A percentile compares a stretch with the other conserved stretches of the same genome.
Evolutionary conservation across 108 stramenopile species (phyloP).

Genomic region (Nitzschia palea): DNA sequence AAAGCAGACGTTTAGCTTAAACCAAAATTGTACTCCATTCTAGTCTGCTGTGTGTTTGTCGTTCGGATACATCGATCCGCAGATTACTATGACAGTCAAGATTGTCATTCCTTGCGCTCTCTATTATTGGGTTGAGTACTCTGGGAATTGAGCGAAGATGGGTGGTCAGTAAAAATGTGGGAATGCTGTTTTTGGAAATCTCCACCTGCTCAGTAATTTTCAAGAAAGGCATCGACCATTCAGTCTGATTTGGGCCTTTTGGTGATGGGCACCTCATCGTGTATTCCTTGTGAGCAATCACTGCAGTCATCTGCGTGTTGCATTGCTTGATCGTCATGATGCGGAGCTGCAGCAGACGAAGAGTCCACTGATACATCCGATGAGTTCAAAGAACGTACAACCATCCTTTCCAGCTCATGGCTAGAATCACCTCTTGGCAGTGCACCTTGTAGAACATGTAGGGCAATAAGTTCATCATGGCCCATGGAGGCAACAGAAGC

Average conservation of each 20-base stretch:
- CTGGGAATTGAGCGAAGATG: constrained; percentile 1
- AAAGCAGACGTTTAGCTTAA: too few species aligned
- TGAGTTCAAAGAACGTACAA: background rate
- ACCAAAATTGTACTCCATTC: too few species aligned
- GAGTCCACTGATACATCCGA: background rate
- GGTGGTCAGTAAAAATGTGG: constrained; percentile 5
- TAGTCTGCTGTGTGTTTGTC: too few species aligned
- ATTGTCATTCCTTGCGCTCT: too few species aligned
- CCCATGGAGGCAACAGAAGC: constrained; percentile 23
- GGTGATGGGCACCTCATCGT: background rate
- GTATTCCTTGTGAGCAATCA: background rate
- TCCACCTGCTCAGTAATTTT: background rate
- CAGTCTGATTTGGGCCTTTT: background rate
- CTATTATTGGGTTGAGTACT: too few species aligned
- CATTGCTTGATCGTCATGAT: background rate
- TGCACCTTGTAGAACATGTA: constrained; percentile 44
- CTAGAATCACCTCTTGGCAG: constrained; percentile 31
- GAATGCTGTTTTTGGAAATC: background rate
- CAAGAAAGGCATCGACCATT: background rate
- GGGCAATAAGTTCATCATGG: constrained; percentile 58
- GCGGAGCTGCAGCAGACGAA: background rate
- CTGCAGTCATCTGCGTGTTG: background rate
- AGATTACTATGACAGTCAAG: too few species aligned
- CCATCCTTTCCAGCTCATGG: constrained; percentile 1
- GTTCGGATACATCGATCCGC: too few species aligned